Base-by-base conservation (phyloP, 768 basidiomycete genomes). In the Lentinus brumalis region DNA sequence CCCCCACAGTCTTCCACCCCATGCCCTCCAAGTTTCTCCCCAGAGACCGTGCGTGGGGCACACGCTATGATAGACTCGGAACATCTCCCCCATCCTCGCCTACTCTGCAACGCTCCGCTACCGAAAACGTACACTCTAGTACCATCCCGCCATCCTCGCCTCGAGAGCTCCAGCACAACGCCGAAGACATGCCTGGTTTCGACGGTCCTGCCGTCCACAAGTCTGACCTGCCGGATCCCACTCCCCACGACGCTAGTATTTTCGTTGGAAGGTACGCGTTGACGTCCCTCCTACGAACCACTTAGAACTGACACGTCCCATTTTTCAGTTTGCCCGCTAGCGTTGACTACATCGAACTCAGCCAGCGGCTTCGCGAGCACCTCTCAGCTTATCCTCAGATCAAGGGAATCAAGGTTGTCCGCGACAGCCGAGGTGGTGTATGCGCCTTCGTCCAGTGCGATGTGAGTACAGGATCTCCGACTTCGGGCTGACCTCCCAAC, bases 361-460 rank as follows among this genome's bases (percentile, higher is more conserved):
- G 81, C 18, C 75, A 76, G 53, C 76, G 86, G 69, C 80, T 94
- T 53, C 77, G 80, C 47, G 81, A 85, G 39, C 89, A 91, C 71
- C 79, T 93, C 56, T 85, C 86, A 7, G 81, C 82, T 55, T 82
- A 89, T 69, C 77, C 83, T 0, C 83, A 86, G 61, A 77, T 91
- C 65, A 87, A 84, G 71, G 82, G 81, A 51, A 81, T 92, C 71
- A 84, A 83, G 59, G 85, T 92, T 54, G 83, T 92, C 44, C 86
- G 86, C 57, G 89, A 92, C 72, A 83, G 81, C 59, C 88, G 86
- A 71, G 89, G 89, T 41, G 87, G 89, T 14, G 83, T 89, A 47
- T 93, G 91, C 69, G 92, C 91, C 58, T 94, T 94, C 71, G 86
- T 92, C 26, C 92, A 93, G 74, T 92, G 91, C 79, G 83, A 91